Conservation (phyloP, 352 stramenopile genomes). For the Paralagenidium karlingii region DNA sequence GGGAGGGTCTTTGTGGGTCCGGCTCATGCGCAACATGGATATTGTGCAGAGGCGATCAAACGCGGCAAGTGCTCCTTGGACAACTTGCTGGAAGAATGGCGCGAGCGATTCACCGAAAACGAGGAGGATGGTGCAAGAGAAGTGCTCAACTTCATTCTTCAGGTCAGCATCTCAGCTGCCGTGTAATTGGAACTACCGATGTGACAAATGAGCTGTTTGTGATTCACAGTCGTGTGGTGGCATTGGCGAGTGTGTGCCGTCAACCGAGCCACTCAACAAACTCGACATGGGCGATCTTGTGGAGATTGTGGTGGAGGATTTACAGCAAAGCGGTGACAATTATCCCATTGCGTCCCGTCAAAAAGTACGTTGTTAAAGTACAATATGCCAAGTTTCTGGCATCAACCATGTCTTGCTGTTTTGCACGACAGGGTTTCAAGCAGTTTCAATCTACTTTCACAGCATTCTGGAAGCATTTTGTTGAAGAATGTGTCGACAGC, state of each 20-base stretch:
- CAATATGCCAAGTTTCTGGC: not conserved
- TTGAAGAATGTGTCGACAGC: conserved; percentile 69
- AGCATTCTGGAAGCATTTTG: conserved; percentile 66
- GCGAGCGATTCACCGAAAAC: conserved; percentile 53
- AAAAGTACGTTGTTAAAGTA: conserved; percentile 12
- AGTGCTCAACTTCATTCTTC: conserved; percentile 67
- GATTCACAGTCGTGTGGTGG: conserved; percentile 33
- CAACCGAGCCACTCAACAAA: conserved; percentile 32
- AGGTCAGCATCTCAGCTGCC: conserved; percentile 9
- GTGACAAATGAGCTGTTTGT: not conserved
- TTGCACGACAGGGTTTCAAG: conserved; percentile 21
- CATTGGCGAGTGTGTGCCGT: conserved; percentile 25
- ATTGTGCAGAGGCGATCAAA: conserved; percentile 34
- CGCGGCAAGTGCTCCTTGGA: conserved; percentile 33
- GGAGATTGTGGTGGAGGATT: conserved; percentile 45
- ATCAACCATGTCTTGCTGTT: not conserved
- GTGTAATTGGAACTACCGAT: not conserved
- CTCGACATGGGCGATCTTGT: conserved; percentile 63
- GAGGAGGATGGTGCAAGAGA: conserved; percentile 37
- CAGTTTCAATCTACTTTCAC: conserved; percentile 55
- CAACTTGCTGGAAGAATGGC: conserved; percentile 46
- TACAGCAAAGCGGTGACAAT: conserved; percentile 37
- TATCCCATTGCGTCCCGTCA: conserved; percentile 55
- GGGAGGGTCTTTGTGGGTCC: not conserved
- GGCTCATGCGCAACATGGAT: not conserved